These are phyloP conservation scores for Suhomyces canberraensis DNA, from an alignment of 805 yeast genomes.

Conservation along the genomic window DNA sequence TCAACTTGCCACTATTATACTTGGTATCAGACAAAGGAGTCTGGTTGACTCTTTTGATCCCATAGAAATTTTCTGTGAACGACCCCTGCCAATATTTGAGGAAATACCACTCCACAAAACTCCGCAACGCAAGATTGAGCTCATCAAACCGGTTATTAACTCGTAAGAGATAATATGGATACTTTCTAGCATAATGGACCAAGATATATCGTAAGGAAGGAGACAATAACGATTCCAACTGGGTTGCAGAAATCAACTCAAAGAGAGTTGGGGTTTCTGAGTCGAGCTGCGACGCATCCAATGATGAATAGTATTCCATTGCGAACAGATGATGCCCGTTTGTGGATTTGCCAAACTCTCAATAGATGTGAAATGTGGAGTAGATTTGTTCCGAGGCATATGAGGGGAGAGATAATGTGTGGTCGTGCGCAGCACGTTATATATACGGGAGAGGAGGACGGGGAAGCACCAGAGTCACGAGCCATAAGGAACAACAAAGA, in stretches of 20 bases:
- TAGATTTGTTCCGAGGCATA: background rate
- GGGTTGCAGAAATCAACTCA: constrained; percentile 80
- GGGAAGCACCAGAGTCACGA: no score
- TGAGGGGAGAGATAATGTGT: no score
- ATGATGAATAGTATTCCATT: constrained; percentile 79
- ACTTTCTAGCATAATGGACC: constrained; percentile 73
- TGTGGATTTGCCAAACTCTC: no score
- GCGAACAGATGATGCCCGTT: no score
- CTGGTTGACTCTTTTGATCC: constrained; percentile 61
- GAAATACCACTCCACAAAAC: constrained; percentile 67
- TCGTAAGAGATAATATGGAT: constrained; percentile 66
- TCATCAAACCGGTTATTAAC: constrained; percentile 76
- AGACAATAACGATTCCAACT: constrained; percentile 70
- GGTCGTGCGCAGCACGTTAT: background rate
- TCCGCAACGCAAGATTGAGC: constrained; percentile 57
- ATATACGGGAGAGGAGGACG: no score
- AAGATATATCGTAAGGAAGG: constrained; percentile 80
- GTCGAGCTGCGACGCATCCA: constrained; percentile 74
- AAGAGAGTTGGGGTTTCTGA: constrained; percentile 80
- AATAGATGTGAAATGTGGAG: constrained; percentile 2
- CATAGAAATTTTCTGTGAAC: constrained; percentile 90
- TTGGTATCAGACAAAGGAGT: constrained; percentile 30
- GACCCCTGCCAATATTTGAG: constrained; percentile 75
- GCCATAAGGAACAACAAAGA: no score
- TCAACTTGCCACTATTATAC: constrained; percentile 30